Evolutionary conservation across 2,329 filamentous ascomycete species (phyloP).

Genomic region (Phialocephala sp.): DNA sequence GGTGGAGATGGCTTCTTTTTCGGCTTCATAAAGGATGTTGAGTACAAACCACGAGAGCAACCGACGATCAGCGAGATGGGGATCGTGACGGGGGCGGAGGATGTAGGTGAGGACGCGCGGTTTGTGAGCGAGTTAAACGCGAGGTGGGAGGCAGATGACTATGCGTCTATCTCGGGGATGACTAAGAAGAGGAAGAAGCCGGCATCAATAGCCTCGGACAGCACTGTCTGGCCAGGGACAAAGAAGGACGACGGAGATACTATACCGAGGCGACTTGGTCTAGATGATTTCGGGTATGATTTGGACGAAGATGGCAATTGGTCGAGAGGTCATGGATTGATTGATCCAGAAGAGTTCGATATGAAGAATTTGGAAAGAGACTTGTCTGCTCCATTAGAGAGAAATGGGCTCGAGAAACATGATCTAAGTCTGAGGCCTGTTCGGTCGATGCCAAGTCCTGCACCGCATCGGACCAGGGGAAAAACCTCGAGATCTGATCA

Average conservation of each 20-base stretch:
- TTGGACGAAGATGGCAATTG: background rate
- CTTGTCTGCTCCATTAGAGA: background rate
- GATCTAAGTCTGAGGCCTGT: background rate
- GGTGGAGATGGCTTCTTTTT: background rate
- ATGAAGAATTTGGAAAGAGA: constrained; percentile 4
- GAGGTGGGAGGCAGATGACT: background rate
- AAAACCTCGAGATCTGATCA: background rate
- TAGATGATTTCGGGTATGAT: constrained; percentile 5
- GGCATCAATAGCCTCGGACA: background rate
- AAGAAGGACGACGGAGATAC: background rate
- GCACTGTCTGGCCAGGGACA: background rate
- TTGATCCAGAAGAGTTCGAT: background rate
- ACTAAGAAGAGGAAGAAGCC: background rate
- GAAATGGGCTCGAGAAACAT: background rate
- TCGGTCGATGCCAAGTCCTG: background rate
- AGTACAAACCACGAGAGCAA: background rate
- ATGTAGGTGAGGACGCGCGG: background rate
- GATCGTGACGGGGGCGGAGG: no score
- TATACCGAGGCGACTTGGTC: background rate
- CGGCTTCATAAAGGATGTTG: background rate
- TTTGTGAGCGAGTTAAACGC: background rate
- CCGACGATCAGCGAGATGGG: no score
- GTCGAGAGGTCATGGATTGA: background rate
- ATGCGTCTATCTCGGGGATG: background rate
- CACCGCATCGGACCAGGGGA: background rate